phyloP scores from a whole-genome alignment of 2,329 filamentous ascomycete species.

The Penicillium concentricum region DNA sequence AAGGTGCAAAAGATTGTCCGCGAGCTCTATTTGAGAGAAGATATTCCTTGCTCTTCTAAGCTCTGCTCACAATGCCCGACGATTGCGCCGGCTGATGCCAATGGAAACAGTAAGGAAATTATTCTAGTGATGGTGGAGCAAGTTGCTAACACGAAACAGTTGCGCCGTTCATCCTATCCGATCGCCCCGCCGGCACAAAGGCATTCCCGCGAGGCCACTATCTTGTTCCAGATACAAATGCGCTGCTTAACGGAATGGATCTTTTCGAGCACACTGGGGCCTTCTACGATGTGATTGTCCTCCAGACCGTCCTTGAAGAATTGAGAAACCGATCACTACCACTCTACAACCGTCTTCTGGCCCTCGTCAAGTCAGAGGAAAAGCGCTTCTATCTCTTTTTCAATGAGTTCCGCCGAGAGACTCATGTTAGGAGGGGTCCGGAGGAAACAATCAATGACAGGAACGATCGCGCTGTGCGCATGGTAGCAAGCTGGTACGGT shows the following conservation, averaged over 20 bases:
- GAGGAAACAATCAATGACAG: slow-evolving; percentile 93
- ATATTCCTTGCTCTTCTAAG: slow-evolving; percentile 94
- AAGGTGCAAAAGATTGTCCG: slow-evolving; percentile 99
- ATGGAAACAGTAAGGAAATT: slow-evolving; percentile 62
- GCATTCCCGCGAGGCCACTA: slow-evolving; percentile 86
- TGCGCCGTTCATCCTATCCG: slow-evolving; percentile 81
- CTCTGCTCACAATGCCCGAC: slow-evolving; percentile 76
- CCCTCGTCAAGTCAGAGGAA: slow-evolving; percentile 89
- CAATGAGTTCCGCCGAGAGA: slow-evolving; percentile 95
- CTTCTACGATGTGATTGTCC: slow-evolving; percentile 94
- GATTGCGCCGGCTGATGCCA: slow-evolving; percentile 74
- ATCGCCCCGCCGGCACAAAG: slow-evolving; percentile 80
- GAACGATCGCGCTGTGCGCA: slow-evolving; percentile 87
- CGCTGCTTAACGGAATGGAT: slow-evolving; percentile 92
- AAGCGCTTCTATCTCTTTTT: slow-evolving; percentile 99
- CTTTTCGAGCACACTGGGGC: slow-evolving; percentile 88
- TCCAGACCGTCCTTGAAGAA: slow-evolving; percentile 96
- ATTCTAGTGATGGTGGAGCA: background rate
- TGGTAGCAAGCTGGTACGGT: slow-evolving; percentile 85
- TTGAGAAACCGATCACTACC: slow-evolving; percentile 90
- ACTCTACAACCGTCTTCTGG: slow-evolving; percentile 88
- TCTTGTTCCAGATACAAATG: slow-evolving; percentile 93
- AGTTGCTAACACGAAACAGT: slow-evolving; percentile 51
- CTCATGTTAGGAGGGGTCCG: slow-evolving; percentile 70
- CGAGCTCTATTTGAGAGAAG: slow-evolving; percentile 91